These are phyloP conservation scores for Mortierella sp. DNA, from an alignment of 371 early-diverging fungal species.

Conservation along the genomic window DNA sequence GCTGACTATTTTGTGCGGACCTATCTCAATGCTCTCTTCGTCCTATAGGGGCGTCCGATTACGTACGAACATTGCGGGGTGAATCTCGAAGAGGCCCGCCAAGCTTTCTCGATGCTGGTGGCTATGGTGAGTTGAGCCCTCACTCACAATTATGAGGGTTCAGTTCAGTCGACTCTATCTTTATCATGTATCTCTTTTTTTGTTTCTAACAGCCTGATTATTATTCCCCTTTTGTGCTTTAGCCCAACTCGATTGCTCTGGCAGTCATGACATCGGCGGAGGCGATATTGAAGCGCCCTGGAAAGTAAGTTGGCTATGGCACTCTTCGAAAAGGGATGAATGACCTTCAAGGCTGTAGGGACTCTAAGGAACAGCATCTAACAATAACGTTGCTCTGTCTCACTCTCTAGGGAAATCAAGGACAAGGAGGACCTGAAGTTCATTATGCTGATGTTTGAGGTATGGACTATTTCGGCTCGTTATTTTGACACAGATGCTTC, in stretches of 20 bases:
- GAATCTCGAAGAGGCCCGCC: conserved; percentile 74
- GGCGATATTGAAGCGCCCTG: conserved; percentile 82
- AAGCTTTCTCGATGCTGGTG: conserved; percentile 76
- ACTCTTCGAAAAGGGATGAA: background rate
- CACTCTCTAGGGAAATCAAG: conserved; percentile 55
- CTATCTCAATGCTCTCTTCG: background rate
- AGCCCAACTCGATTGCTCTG: conserved; percentile 60
- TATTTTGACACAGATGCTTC: background rate
- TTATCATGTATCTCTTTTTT: background rate
- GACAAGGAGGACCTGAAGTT: conserved; percentile 79
- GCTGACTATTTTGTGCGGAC: conserved; percentile 9
- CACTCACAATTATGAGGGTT: background rate
- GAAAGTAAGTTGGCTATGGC: conserved; percentile 62
- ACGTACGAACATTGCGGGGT: conserved; percentile 77
- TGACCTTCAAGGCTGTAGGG: background rate
- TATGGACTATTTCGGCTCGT: conserved; percentile 31
- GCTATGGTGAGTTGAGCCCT: conserved; percentile 65
- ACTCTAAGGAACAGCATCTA: background rate
- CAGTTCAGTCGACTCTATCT: background rate
- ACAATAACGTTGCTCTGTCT: background rate
- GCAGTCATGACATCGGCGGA: conserved; percentile 87
- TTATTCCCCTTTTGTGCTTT: conserved; percentile 7
- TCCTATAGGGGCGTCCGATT: conserved; percentile 63
- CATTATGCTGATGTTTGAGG: conserved; percentile 87
- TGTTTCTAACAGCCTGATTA: background rate